Base-by-base conservation (phyloP, 805 yeast genomes). In the Metschnikowia vanudenii region DNA sequence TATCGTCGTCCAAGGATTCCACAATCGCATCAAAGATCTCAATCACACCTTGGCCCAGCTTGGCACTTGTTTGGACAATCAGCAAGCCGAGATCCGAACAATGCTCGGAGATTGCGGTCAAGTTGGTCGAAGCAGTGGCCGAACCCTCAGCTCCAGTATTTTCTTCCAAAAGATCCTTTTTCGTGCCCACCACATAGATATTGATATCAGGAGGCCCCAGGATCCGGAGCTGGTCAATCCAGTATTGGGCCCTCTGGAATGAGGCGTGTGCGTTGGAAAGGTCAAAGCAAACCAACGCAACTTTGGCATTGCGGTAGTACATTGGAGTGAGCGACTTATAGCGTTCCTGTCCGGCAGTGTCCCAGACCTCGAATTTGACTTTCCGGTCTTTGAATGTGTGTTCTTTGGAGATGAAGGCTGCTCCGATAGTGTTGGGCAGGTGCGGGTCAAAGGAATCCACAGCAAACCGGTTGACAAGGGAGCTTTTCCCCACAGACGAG, bases 351-450 rank as follows among this genome's bases (percentile, higher is more conserved):
- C 99, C 99, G 0, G 99, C 99, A 12, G 99, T 92, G 63, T 92
- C 99, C 96, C 94, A 84, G 43, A 84, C 82, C 58, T 84, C 89
- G 55, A 83, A 75, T 57, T 80, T 82, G 65, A 82, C 63, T 62
- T 70, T 48, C 65, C 75, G 32, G 68, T 69, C 31, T 3, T 57
- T 20, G 13, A 63, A 53, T 4, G 77, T 66, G 51, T 70, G 61
- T 13, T 80, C 60, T 62, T 90, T 95, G 14, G 97, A 88, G 33
- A 94, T 77, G 65, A 92, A 94, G 0, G 98, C 99, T 3, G 99
- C 99, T n/a, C 99, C 99, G 45, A 94, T 94, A 1, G 99, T 94
- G 36, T 96, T 87, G 55, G 95, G 88, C 49, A 92, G 79, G 54
- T 80, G 79, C 26, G 80, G 84, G 54, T 88, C 94, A 62, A 92